These are phyloP conservation scores for Juglanconis sp. DNA, from an alignment of 2,329 filamentous ascomycete species.

Conservation along the genomic window DNA sequence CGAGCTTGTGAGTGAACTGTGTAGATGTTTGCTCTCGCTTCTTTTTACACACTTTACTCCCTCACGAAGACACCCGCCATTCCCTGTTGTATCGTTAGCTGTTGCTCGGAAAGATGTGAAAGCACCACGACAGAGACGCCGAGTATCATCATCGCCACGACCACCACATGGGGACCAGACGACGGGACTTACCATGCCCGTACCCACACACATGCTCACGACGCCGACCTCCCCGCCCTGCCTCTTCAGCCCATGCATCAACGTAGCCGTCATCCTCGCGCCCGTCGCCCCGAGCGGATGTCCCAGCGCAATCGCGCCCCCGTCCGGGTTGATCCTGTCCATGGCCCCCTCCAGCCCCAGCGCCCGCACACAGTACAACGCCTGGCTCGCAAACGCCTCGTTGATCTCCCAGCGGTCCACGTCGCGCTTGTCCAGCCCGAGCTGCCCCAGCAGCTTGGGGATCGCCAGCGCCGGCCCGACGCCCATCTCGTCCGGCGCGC, in stretches of 20 bases:
- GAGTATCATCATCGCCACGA: too few relatives aligned
- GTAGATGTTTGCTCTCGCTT: too few relatives aligned
- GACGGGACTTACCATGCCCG: conserved; percentile 55
- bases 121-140: neutral
- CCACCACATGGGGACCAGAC: too few relatives aligned
- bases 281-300: conserved; percentile 89
- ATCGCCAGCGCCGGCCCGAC: conserved; percentile 84
- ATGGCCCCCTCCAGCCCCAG: conserved; percentile 62
- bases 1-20: too few relatives aligned
- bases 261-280: conserved; percentile 72
- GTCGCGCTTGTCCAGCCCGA: conserved; percentile 65
- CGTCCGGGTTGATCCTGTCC: conserved; percentile 83
- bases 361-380: conserved; percentile 67
- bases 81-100: conserved; percentile 35
- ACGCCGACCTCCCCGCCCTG: conserved; percentile 75
- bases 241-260: conserved; percentile 65
- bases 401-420: conserved; percentile 92
- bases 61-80: conserved; percentile 55
- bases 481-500: conserved; percentile 89
- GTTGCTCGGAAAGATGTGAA: conserved; percentile 43
- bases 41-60: conserved; percentile 42
- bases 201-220: conserved; percentile 86
- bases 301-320: conserved; percentile 89
- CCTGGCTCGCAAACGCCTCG: conserved; percentile 70
- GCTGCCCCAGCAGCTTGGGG: conserved; percentile 70